Base-by-base conservation (phyloP, 1,284 basidiomycete genomes). In the Trametes hirsuta region DNA sequence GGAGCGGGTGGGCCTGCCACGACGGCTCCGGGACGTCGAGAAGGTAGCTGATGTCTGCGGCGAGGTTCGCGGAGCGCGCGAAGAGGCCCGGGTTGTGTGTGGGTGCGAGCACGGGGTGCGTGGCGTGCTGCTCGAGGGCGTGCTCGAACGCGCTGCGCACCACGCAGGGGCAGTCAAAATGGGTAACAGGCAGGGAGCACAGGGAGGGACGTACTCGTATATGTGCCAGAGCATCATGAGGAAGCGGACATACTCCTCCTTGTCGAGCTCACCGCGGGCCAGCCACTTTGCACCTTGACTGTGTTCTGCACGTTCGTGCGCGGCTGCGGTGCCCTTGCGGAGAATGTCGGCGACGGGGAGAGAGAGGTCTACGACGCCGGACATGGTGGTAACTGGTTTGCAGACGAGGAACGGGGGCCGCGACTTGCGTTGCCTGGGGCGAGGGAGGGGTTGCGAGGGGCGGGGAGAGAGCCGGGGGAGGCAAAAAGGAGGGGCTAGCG, bases 211-310 rank as follows among this genome's bases (percentile, higher is more conserved):
- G 77, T 68, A 93, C 90, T 85, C 78, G 76, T 94, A 94, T 21
- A 94, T 78, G 66, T 90, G 83, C 84, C 87, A 92, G 9, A 94
- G 81, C 78, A 91, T 86, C 77, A 89, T 85, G 41, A 91, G 79
- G 75, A 86, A 91, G 47, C 83, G 80, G 18, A 87, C 74, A 71
- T 92, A 92, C 70, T 91, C 88, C 44, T 84, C 80, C 68, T 82
- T 81, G 58, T 79, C 77, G 41, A 92, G 79, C 66, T 83, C 77
- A 14, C 90, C 90, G 50, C 80, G 80, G 21, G 85, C 77, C 47
- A 93, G 77, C 53, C 82, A 83, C 36, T 76, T 78, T 1, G 88
- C 90, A 30, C 84, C 87, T 25, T 77, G 72, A 67, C 83, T 87
- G 63, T 82, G 80, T 70, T 85, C 84, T 18, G 85, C 84, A n/a